Base-by-base conservation (phyloP, 192 early-diverging fungal genomes). In the Gamsiella multidivaricata region DNA sequence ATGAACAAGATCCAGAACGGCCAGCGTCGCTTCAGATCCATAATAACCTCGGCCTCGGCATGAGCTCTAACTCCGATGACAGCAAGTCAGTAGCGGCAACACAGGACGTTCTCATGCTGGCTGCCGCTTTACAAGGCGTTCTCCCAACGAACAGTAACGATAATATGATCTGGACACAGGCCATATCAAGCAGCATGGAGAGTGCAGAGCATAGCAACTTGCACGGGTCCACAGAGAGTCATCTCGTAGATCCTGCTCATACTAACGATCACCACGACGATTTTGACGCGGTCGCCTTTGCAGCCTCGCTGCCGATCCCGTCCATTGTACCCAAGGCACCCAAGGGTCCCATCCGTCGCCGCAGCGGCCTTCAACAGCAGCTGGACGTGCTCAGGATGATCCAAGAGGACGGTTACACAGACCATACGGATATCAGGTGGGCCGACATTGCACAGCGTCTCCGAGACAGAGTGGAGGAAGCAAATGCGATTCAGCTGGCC, bases 301-400 rank as follows among this genome's bases (percentile, higher is more conserved):
- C 59, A 6, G 50, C 65, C 0, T 67, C 65, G 0, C 25, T 78
- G 6, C 74, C 74, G 7, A 33, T 69, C 47, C 66, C 74, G 11
- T 47, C 66, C 14, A 37, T 76, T 36, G 60, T 69, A 2, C 74
- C 74, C 7, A 57, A 56, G 37, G 74, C 74, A 0, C 65, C 66
- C 45, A 78, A 78, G 26, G 74, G 74, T 11, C 74, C 74, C 1
- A 78, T 78, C 20, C 74, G 74, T 20, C 74, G 74, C 26, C 74
- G 74, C 18, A 54, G 65, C 20, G 74, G 74, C 23, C 61, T 78
- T 36, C 74, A 78, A 10, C 74, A 78, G 49, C 74, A 78, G 36
- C 8, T 78, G 31, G 74, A 78, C 37, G 53, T 58, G 12, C 74
- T 78, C 33, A 49, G 52, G 12, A 68, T 78, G 60, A 78, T 78